These are phyloP conservation scores for Auxenochlorella protothecoides DNA, from an alignment of 139 green algal species.

Conservation along the genomic window DNA sequence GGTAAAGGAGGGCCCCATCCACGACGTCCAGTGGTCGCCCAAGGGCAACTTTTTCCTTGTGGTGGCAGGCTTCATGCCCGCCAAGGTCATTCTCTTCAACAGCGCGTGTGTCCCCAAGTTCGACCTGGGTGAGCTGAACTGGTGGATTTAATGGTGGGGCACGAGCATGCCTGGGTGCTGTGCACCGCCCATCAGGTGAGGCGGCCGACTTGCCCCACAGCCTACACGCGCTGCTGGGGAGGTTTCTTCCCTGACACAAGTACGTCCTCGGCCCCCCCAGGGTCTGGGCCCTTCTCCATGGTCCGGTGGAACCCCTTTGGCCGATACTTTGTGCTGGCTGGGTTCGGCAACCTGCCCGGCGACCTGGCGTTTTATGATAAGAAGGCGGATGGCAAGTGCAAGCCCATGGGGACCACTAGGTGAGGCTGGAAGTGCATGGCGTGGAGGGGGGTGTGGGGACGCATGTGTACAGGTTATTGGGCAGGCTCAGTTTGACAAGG, in stretches of 20 bases:
- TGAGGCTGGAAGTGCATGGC: not conserved
- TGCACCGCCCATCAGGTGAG: not conserved
- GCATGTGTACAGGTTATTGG: slow-evolving; percentile 3
- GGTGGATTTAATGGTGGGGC: not conserved
- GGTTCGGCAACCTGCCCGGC: slow-evolving; percentile 80
- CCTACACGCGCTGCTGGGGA: too few species aligned
- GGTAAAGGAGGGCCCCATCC: slow-evolving; percentile 77
- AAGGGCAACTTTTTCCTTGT: slow-evolving; percentile 73
- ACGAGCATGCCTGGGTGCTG: not conserved
- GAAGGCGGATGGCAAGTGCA: slow-evolving; percentile 64
- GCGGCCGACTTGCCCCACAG: not conserved
- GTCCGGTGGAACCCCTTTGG: slow-evolving; percentile 77
- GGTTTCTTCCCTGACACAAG: too few species aligned
- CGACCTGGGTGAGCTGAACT: slow-evolving; percentile 22
- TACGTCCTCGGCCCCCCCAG: too few species aligned
- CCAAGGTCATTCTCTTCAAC: slow-evolving; percentile 75
- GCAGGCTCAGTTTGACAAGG: too few species aligned
- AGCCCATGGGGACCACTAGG: slow-evolving; percentile 51
- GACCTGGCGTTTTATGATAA: slow-evolving; percentile 85
- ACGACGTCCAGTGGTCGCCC: slow-evolving; percentile 91
- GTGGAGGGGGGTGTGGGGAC: too few species aligned
- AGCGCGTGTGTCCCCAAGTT: slow-evolving; percentile 46
- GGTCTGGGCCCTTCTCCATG: slow-evolving; percentile 66
- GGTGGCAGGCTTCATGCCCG: slow-evolving; percentile 54
- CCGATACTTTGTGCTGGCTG: slow-evolving; percentile 65